Conservation (phyloP, 768 basidiomycete genomes). For the Agaricus subrufescens region DNA sequence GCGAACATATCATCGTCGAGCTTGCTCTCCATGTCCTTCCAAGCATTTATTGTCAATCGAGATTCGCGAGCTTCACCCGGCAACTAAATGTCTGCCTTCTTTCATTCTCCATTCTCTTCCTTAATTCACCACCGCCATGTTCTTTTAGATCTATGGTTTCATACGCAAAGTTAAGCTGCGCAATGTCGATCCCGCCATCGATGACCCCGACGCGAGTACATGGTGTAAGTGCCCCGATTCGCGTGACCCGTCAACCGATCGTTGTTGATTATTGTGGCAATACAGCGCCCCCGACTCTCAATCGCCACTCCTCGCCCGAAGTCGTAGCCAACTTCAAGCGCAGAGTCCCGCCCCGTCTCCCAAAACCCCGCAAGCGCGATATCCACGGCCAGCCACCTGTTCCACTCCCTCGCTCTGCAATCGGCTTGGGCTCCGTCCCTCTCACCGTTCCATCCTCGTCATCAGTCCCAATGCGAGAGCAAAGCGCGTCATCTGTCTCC, state of each 20-base stretch:
- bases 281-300: conserved; percentile 85
- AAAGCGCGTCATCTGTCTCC: conserved; percentile 70
- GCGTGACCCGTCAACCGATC: conserved; percentile 12
- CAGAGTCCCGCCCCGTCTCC: conserved; percentile 88
- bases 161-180: conserved; percentile 97
- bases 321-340: conserved; percentile 94
- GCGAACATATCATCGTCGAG: conserved; percentile 94
- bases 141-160: conserved; percentile 87
- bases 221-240: conserved; percentile 69
- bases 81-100: conserved; percentile 82
- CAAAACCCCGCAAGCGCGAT: conserved; percentile 82
- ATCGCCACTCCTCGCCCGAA: conserved; percentile 84
- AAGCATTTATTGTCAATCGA: conserved; percentile 91
- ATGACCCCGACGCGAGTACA: conserved; percentile 93
- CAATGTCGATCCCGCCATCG: conserved; percentile 91
- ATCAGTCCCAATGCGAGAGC: conserved; percentile 60
- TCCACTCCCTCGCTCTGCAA: conserved; percentile 73
- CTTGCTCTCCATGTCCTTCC: conserved; percentile 92
- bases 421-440: conserved; percentile 64
- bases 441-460: conserved; percentile 62
- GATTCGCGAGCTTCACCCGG: conserved; percentile 95
- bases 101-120: conserved; percentile 20
- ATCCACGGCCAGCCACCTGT: conserved; percentile 62
- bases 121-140: background rate
- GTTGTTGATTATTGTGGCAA: background rate